These are phyloP conservation scores for Hypsizygus marmoreus DNA, from an alignment of 768 basidiomycete species.

Conservation along the genomic window DNA sequence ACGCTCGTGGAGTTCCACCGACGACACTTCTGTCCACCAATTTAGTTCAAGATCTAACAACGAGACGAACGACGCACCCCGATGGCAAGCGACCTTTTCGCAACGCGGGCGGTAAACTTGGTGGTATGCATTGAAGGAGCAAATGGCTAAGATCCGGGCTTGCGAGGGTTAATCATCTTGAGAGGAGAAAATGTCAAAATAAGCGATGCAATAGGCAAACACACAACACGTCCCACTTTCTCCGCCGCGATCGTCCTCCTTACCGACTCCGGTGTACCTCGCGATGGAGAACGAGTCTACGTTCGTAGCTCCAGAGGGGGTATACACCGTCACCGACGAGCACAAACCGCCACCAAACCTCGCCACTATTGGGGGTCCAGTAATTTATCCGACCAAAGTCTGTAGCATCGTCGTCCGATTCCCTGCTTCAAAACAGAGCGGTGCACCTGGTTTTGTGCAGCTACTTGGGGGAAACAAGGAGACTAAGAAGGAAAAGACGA, in stretches of 20 bases:
- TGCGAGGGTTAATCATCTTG: constrained; percentile 20
- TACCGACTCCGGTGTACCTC: constrained; percentile 16
- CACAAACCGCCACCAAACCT: constrained; percentile 62
- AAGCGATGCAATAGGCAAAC: constrained; percentile 5
- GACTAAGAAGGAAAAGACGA: constrained; percentile 52
- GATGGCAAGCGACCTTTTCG: constrained; percentile 20
- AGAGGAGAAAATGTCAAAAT: constrained; percentile 16
- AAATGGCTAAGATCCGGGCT: constrained; percentile 46
- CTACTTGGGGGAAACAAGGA: constrained; percentile 72
- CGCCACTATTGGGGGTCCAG: constrained; percentile 37
- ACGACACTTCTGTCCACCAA: constrained; percentile 21
- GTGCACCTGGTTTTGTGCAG: constrained; percentile 65
- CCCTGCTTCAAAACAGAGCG: constrained; percentile 53
- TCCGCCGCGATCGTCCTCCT: constrained; percentile 1
- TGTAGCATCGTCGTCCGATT: constrained; percentile 66
- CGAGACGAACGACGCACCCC: constrained; percentile 14
- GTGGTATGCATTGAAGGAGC: constrained; percentile 38
- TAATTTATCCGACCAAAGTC: constrained; percentile 60
- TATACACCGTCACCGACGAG: constrained; percentile 87
- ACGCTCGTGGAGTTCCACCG: constrained; percentile 56
- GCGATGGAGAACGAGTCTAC: constrained; percentile 81
- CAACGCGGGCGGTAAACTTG: constrained; percentile 28
- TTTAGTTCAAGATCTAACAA: constrained; percentile 7
- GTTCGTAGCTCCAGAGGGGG: constrained; percentile 88
- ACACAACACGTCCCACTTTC: constrained; percentile 7